Conservation (phyloP, 305 asterid genomes). For the Rubia occidens region DNA sequence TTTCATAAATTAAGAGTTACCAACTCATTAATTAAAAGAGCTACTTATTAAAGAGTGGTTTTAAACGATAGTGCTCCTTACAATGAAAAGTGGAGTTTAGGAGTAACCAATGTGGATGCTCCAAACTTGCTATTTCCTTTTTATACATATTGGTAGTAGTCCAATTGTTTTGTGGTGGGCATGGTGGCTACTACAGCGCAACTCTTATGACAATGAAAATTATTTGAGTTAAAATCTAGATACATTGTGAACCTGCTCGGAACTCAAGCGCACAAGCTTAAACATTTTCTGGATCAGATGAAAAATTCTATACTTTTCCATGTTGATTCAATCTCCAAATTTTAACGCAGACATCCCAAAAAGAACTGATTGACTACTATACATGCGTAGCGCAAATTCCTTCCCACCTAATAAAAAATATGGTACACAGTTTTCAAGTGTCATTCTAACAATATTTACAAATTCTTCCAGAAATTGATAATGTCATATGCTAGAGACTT, state of each 20-base stretch:
- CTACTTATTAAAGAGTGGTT: no score
- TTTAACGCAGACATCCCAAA: background rate
- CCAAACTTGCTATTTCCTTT: no score
- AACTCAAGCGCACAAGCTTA: background rate
- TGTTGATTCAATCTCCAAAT: background rate
- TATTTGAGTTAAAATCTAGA: background rate
- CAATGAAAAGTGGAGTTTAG: no score
- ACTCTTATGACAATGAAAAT: no score
- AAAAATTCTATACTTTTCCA: background rate
- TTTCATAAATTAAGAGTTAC: no score
- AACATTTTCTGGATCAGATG: background rate
- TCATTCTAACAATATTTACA: background rate
- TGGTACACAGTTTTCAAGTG: background rate
- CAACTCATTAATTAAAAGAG: no score
- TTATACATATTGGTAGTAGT: no score
- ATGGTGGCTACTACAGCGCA: no score
- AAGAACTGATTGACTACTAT: background rate
- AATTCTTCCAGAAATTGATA: conserved; percentile 41
- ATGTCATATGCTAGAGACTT: conserved; percentile 68
- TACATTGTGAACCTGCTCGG: no score
- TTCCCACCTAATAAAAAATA: background rate
- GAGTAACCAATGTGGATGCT: no score
- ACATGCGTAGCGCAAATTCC: background rate
- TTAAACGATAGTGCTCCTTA: no score
- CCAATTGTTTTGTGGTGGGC: no score